A percentile compares a stretch with the other conserved stretches of the same genome.
Evolutionary conservation across 1,139 yeast genomes (phyloP).

Genomic region (Blastobotrys aristatus): DNA sequence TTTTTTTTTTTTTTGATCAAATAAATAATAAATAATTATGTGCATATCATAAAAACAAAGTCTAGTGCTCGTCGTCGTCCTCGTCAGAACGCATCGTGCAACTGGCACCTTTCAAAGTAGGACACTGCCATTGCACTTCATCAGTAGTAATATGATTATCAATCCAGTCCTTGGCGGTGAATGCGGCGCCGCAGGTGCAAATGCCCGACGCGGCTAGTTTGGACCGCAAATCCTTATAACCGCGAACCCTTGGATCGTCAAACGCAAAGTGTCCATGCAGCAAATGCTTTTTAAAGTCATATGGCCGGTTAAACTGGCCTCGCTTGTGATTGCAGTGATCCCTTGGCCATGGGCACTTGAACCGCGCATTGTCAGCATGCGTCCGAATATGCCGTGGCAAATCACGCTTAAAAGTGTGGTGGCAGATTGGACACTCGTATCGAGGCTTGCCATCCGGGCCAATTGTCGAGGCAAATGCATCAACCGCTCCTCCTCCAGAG

Average conservation of each 20-base stretch:
- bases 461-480: neutral
- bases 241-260: constrained; percentile 43
- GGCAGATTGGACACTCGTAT: constrained; percentile 50
- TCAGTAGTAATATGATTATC: constrained; percentile 45
- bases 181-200: constrained; percentile 53
- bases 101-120: neutral
- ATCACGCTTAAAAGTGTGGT: constrained; percentile 54
- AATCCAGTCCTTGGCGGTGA: constrained; percentile 53
- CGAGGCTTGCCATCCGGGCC: constrained; percentile 18
- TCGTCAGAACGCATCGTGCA: too few relatives aligned
- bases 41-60: neutral
- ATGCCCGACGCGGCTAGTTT: constrained; percentile 50
- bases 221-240: constrained; percentile 49
- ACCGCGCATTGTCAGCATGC: constrained; percentile 54
- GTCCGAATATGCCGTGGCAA: constrained; percentile 62
- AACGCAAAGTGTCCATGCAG: constrained; percentile 58
- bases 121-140: neutral
- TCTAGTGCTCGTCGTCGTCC: too few relatives aligned
- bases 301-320: constrained; percentile 62
- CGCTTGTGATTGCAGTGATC: constrained; percentile 54
- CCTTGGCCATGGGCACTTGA: constrained; percentile 55
- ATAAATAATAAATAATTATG: constrained; percentile 1
- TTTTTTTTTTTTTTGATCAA: neutral
- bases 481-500: neutral
- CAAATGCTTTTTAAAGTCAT: constrained; percentile 64